These are phyloP conservation scores for Phytopythium litorale DNA, from an alignment of 352 stramenopile genomes.

Conservation along the genomic window DNA sequence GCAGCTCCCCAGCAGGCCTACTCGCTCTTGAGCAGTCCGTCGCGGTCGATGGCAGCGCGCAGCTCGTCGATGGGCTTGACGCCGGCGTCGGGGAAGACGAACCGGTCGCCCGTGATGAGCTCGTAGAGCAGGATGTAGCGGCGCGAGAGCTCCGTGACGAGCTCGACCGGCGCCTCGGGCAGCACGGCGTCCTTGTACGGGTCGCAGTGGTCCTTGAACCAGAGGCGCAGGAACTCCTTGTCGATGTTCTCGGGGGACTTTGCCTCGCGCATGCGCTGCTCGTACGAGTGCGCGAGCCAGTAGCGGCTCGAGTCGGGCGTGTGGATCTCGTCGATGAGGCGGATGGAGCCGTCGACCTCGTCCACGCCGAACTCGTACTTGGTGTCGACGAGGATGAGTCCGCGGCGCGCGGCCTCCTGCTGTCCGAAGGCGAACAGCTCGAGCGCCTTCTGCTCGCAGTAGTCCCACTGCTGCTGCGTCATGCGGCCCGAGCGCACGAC, in stretches of 20 bases:
- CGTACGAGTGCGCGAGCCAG: slow-evolving; percentile 90
- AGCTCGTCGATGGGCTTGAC: slow-evolving; percentile 35
- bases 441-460: slow-evolving; percentile 91
- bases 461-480: slow-evolving; percentile 96
- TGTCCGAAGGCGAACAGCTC: slow-evolving; percentile 93
- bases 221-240: slow-evolving; percentile 99
- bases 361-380: slow-evolving; percentile 92
- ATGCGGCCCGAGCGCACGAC: slow-evolving; percentile 94
- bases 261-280: slow-evolving; percentile 79
- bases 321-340: slow-evolving; percentile 98
- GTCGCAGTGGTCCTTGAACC: slow-evolving; percentile 98
- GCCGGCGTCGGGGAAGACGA: slow-evolving; percentile 73
- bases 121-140: slow-evolving; percentile 99
- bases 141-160: slow-evolving; percentile 95
- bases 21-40: slow-evolving; percentile 18
- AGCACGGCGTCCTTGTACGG: slow-evolving; percentile 96
- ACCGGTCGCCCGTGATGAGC: slow-evolving; percentile 96
- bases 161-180: slow-evolving; percentile 94
- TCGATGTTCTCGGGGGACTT: slow-evolving; percentile 98
- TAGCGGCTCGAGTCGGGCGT: slow-evolving; percentile 98
- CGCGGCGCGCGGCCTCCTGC: slow-evolving; percentile 85
- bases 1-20: neutral
- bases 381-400: slow-evolving; percentile 98
- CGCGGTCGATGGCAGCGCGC: slow-evolving; percentile 3
- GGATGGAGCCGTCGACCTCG: slow-evolving; percentile 87